These are phyloP conservation scores for Termitomyces sp. DNA, from an alignment of 1,284 basidiomycete species.

Conservation along the genomic window DNA sequence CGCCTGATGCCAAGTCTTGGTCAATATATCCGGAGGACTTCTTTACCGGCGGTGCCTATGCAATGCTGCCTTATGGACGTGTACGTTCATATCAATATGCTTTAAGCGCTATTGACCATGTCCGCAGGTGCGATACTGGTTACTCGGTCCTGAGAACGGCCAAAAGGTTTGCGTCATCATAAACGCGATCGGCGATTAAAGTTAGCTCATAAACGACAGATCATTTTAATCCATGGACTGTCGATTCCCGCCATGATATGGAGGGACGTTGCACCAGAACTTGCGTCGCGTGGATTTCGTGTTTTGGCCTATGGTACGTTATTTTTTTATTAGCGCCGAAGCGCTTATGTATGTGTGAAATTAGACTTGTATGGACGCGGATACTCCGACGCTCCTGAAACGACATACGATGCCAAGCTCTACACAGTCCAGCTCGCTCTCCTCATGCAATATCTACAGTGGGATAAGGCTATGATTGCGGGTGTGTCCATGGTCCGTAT, in stretches of 20 bases:
- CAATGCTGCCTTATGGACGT: conserved; percentile 53
- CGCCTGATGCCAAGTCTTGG: conserved; percentile 49
- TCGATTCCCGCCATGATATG: conserved; percentile 72
- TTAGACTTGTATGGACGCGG: conserved; percentile 78
- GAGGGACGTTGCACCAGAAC: conserved; percentile 62
- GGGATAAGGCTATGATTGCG: conserved; percentile 58
- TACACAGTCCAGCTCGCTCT: conserved; percentile 76
- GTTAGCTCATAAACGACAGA: conserved; percentile 31
- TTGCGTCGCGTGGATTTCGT: conserved; percentile 61
- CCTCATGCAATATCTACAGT: conserved; percentile 69
- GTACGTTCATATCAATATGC: conserved; percentile 26
- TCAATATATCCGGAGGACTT: conserved; percentile 66
- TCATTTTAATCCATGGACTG: conserved; percentile 75
- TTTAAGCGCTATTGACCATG: neutral
- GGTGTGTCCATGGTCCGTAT: conserved; percentile 66
- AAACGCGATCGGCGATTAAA: conserved; percentile 2
- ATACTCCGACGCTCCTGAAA: conserved; percentile 71
- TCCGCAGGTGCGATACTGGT: conserved; percentile 65
- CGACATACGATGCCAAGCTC: conserved; percentile 55
- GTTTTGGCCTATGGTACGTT: conserved; percentile 68
- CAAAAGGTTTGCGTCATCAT: conserved; percentile 45
- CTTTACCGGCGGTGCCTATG: conserved; percentile 63
- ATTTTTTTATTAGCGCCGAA: conserved; percentile 23
- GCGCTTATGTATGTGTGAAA: conserved; percentile 18
- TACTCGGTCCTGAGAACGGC: conserved; percentile 65